Conservation (phyloP, 2,329 filamentous ascomycete species). For the Pyrenophora tritici-repentis region DNA sequence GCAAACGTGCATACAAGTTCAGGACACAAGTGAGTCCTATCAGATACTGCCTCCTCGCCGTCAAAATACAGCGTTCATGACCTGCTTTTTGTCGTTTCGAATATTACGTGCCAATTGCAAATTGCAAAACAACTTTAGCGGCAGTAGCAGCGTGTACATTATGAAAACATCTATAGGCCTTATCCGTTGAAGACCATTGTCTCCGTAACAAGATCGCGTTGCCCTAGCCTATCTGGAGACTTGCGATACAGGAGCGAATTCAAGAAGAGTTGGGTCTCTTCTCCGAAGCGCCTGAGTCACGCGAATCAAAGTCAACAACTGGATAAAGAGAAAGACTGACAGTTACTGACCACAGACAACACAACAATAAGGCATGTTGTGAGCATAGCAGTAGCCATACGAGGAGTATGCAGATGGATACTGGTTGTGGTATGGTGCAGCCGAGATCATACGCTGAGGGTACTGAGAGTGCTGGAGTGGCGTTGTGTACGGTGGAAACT, state of each 20-base stretch:
- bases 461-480: not conserved
- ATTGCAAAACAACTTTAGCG: too few species aligned
- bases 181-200: too few species aligned
- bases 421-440: not conserved
- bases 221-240: too few species aligned
- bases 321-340: not conserved
- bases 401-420: slow-evolving; percentile 15
- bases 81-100: too few species aligned
- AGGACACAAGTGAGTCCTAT: too few species aligned
- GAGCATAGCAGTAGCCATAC: slow-evolving; percentile 17
- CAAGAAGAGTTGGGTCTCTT: not conserved
- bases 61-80: too few species aligned
- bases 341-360: slow-evolving; percentile 12
- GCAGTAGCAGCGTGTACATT: too few species aligned
- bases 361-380: slow-evolving; percentile 20
- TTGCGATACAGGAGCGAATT: not conserved
- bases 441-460: not conserved
- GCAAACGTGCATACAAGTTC: too few species aligned
- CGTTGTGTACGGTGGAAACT: not conserved
- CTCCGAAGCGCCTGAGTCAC: not conserved
- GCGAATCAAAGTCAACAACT: not conserved
- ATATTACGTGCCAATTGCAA: too few species aligned
- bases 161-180: too few species aligned
- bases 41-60: too few species aligned
- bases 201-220: too few species aligned